Base-by-base conservation (phyloP, 345 rosid genomes). In the Abelmoschus esculentus region DNA sequence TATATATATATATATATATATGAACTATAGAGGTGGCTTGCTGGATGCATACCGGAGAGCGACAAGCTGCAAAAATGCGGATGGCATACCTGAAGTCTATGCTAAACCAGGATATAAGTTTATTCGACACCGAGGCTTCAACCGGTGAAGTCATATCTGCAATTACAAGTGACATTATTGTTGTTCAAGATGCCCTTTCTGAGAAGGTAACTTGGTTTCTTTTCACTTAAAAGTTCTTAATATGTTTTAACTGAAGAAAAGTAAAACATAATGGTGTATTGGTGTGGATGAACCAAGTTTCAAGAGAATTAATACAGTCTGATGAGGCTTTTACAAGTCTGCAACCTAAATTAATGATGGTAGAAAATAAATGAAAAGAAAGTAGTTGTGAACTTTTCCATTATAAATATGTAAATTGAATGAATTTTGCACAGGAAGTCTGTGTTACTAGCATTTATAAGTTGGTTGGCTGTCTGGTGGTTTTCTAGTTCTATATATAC, bases 21-120 rank as follows among this genome's bases (percentile, higher is more conserved):
- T 95, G 72, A 22, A 90, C 87, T 29, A 95, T 22, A 22, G 99
- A 95, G 96, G 99, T 95, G 72, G 91, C 87, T 53, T 95, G 97
- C 69, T 95, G 99, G 99, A 95, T 95, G 99, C 86, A 95, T 61
- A 91, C 93, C 0, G 99, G 97, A 50, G 99, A 95, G 70, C 71
- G 99, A 72, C 99, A 91, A 44, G 99, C 96, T 0, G 96, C 96
- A 5, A 91, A 91, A 70, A 87, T 95, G 90, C 87, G 99, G 74
- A 90, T 81, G 96, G 96, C 97, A 3, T 91, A 95, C 80, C 76
- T 95, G 8, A 83, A 84, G 65, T 85, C 93, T 2, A 81, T 91
- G 98, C 75, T 95, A 65, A 90, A 81, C 74, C 99, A 95, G 78
- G 99, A 95, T 56, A 91, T 91, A 38, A 90, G 90, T 67, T 79